These are phyloP conservation scores for Deinandra increscens DNA, from an alignment of 129 eudicot species.

Conservation along the genomic window DNA sequence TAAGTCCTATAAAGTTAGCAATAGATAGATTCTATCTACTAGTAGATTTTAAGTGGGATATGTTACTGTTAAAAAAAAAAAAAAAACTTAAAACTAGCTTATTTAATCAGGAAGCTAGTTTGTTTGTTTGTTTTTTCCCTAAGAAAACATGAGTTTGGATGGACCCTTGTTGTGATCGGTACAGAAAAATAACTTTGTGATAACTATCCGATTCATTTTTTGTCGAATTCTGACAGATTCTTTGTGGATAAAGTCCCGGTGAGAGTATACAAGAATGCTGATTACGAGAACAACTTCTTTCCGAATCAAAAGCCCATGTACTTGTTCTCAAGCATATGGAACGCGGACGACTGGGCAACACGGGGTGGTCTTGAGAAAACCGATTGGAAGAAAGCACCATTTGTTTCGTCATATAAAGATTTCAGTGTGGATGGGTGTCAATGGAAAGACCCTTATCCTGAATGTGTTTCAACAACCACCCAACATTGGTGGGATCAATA, in stretches of 20 bases:
- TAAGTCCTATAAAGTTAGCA: no score
- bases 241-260: conserved; percentile 77
- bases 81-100: no score
- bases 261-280: conserved; percentile 82
- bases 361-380: conserved; percentile 91
- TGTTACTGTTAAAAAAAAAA: no score
- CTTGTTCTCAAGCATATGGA: conserved; percentile 96
- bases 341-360: conserved; percentile 97
- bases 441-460: conserved; percentile 93
- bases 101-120: no score
- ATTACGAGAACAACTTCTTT: conserved; percentile 80
- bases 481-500: conserved; percentile 95
- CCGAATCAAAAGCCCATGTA: conserved; percentile 95
- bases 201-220: no score
- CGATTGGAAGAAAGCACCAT: conserved; percentile 88
- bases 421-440: conserved; percentile 81
- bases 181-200: no score
- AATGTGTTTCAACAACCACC: conserved; percentile 81
- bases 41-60: no score
- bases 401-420: conserved; percentile 81
- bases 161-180: no score
- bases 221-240: conserved; percentile 62
- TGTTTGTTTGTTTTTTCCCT: no score
- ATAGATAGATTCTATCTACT: no score
- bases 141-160: no score